Evolutionary conservation across 139 green algal species (phyloP), one percentile per base, ranked within the genome.

Genomic region (Micractinium sp.): DNA sequence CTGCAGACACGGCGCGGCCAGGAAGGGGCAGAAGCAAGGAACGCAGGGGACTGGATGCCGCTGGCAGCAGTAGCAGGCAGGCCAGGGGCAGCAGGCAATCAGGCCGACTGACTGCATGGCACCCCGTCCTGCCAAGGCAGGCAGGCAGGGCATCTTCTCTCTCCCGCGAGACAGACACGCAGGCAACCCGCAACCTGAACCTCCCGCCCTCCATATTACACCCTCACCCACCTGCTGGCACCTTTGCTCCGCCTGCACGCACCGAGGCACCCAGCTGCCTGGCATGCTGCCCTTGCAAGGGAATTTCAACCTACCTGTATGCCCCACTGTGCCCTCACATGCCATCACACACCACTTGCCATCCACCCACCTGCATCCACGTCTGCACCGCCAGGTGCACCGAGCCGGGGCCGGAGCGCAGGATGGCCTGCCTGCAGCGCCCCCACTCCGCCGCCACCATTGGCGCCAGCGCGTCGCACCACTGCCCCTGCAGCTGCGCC

Each of bases 401-500:
- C 73, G 82, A 91, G n/a, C 88, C 89, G 53, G 81, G 39, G 38
- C 90, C 86, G 39, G 82, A 27, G 18, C 78, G 85, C 77, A 92
- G 83, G 67, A 94, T 73, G 38, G 73, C 89, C 35, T 92, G 87
- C 19, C 93, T 66, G 19, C 90, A 86, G 20, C 38, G 41, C 2
- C 75, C 75, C 96, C 96, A 98, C 90, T 96, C 93, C n/a, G 89
- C 23, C 19, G 83, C 87, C 36, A 97, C 66, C 85, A 98, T 90
- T 3, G 91, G 85, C 27, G 93, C 85, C 66, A 98, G 90, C 56
- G 95, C 96, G 61, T 98, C 96, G 71, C 89, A 92, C 96, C 96
- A 98, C 89, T 94, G 93, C 61, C 95, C 92, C 16, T 79, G 33
- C 78, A 96, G 60, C 82, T 96, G 90, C 36, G 88, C 41, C 39